Base-by-base conservation (phyloP, 2,329 filamentous ascomycete species). In the Thyridium curvatum region DNA sequence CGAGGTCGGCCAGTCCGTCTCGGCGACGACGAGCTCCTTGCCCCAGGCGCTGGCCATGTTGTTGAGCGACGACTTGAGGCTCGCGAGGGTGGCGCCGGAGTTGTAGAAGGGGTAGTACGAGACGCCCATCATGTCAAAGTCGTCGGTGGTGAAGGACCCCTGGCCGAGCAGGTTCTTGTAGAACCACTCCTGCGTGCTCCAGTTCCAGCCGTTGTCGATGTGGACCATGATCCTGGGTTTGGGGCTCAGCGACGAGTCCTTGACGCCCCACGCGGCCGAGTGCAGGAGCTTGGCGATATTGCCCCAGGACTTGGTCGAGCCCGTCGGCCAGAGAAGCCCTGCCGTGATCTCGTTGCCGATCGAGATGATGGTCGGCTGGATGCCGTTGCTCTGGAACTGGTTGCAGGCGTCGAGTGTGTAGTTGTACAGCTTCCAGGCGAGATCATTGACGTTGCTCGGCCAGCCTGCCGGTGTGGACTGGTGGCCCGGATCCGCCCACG, bases 41-140 rank as follows among this genome's bases (percentile, higher is more conserved):
- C 69, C 70, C 65, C 78, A 87, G 4, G 65, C 71, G 32, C 58
- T 67, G 12, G 72, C 73, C 66, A 87, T 72, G 41, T 78, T 79
- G 4, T 53, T 64, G 41, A 87, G 53, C 13, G 68, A 74, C 0
- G 62, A 64, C 50, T 72, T 66, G 28, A 87, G 66, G 9, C 67
- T 64, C 0, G 72, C 58, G 1, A 86, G 66, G 0, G 77, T 82
- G 1, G 82, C 82, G 1, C 53, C 62, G 1, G 64, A 54, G 52
- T 70, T 74, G 59, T 83, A 86, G 59, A 86, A 87, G 1, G 84
- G 84, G 52, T 88, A 87, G 61, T 80, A 87, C 0, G 76, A 82
- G 1, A 88, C 74, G 7, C 81, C 84, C 62, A 86, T 84, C 46
- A 82, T 71, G 55, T 88, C 83, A 42, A 80, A 37, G 46, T 85